Conservation (phyloP, 2,329 filamentous ascomycete genomes). For the Ceratocystis eucalypticola region DNA sequence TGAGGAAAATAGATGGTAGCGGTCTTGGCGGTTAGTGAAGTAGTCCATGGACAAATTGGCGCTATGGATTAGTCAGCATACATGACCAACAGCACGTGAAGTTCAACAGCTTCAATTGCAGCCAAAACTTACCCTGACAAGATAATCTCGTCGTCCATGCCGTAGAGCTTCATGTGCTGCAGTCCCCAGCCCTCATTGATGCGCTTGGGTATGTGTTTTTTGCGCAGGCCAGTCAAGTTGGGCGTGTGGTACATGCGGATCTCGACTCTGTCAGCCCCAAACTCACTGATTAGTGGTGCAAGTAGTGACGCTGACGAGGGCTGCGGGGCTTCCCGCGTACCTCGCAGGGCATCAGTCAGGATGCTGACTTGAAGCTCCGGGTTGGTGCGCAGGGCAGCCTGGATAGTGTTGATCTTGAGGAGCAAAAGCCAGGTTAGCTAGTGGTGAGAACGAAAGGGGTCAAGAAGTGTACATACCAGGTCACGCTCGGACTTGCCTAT, state of each 20-base stretch:
- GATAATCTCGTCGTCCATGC: constrained; percentile 87
- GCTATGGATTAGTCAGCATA: constrained; percentile 24
- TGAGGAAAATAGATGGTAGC: constrained; percentile 83
- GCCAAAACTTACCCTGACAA: constrained; percentile 56
- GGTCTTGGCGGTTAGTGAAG: constrained; percentile 88
- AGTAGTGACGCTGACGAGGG: constrained; percentile 81
- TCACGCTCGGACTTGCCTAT: constrained; percentile 90
- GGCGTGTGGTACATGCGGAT: constrained; percentile 97
- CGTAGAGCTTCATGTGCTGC: constrained; percentile 98
- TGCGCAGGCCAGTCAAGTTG: constrained; percentile 76
- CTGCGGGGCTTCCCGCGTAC: constrained; percentile 77
- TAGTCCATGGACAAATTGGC: constrained; percentile 90
- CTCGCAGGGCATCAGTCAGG: constrained; percentile 78
- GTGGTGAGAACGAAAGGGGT: constrained; percentile 18
- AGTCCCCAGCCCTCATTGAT: constrained; percentile 98
- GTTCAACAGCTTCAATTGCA: not conserved
- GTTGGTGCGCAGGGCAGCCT: constrained; percentile 59
- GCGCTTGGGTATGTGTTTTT: constrained; percentile 68
- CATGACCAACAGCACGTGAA: constrained; percentile 2
- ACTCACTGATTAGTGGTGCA: constrained; percentile 68
- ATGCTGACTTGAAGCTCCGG: constrained; percentile 71
- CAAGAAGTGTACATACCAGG: constrained; percentile 37
- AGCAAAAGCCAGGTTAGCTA: constrained; percentile 1
- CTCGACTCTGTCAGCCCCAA: constrained; percentile 72
- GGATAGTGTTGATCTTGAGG: constrained; percentile 56